Evolutionary conservation across 345 rosid species (phyloP), one percentile per base, ranked within the genome.

Genomic region (Syzygium aromaticum): DNA sequence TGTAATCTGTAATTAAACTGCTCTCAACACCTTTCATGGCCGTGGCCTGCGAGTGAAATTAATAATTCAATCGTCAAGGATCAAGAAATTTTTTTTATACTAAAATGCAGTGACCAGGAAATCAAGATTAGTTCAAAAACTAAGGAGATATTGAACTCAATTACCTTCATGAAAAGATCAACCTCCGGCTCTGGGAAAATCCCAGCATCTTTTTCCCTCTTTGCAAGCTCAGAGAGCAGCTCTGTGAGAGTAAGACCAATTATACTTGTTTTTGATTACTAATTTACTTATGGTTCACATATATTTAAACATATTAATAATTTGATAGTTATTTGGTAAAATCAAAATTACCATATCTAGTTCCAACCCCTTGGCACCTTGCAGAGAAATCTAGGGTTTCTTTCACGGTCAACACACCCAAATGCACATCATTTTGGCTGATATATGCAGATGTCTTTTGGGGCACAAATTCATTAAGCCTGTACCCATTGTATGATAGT

Each of bases 331-430:
- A 17, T 16, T 67, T n/a, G 43, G 27, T 83, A 28, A 73, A 67
- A 67, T 30, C 6, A 67, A 67, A 67, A 3, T 51, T 95, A 97
- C 99, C 99, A 59, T 94, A 93, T 95, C 99, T 90, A 27, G 93
- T 91, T 19, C 99, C 99, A 67, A 95, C 95, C 25, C 99, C 99
- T 88, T 92, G 98, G 86, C 99, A 97, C 84, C 98, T 93, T 25
- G 99, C 98, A 8, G 98, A 97, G 91, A 97, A 96, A 90, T 97
- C 99, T 4, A 97, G 89, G 52, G 99, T 97, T 90, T 96, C 99
- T 92, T 93, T 95, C 14, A 97, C 98, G 0, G 98, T 97, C 98
- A 96, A 93, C 33, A 91, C 96, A 87, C 98, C 99, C 7, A 94
- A 90, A 87, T 96, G 99, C 90, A 95, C 96, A 89, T 97, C 99